Base-by-base conservation (phyloP, 2,329 filamentous ascomycete genomes). In the Coniella lustricola region DNA sequence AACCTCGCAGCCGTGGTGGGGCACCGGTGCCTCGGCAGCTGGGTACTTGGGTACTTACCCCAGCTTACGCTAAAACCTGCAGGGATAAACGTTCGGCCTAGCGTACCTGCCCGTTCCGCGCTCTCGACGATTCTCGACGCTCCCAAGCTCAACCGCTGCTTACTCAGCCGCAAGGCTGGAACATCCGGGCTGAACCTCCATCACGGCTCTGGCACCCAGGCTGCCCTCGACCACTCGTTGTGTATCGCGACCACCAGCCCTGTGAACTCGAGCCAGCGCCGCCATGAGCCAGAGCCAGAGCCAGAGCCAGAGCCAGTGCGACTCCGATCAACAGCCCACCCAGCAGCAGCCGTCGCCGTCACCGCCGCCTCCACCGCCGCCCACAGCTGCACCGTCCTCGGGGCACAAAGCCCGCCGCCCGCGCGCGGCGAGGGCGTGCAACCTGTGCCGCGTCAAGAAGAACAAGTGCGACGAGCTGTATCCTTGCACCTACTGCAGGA, bases 401-500 rank as follows among this genome's bases (percentile, higher is more conserved):
- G 47, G 43, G 34, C 47, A 52, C 50, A 52, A 50, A 44, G 50
- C 46, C 14, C 42, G 55, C 39, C 41, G 59, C 42, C 65, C 66
- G n/a, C 66, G 69, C n/a, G 68, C 71, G 16, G 65, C 68, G 9
- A 67, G 68, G 48, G 71, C 71, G 3, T 74, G 71, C 55, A 69
- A 73, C 52, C 59, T 67, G 25, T 74, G 71, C 57, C 62, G 71
- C 44, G 52, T 61, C 40, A 72, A 73, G 59, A 74, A 74, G 59
- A 72, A 74, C 58, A 71, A 70, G 54, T 74, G 71, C 55, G 68
- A 72, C 53, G 71, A 73, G 53, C 38, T 57, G 33, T 56, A 56
- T 40, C 57, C 56, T 21, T 72, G 70, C 55, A 62, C 62, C 9
- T 67, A 70, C 48, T 72, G 69, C 57, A 66, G 63, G 54, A 69